phyloP scores from a whole-genome alignment of 768 basidiomycete species.

The Amanita rubescens region DNA sequence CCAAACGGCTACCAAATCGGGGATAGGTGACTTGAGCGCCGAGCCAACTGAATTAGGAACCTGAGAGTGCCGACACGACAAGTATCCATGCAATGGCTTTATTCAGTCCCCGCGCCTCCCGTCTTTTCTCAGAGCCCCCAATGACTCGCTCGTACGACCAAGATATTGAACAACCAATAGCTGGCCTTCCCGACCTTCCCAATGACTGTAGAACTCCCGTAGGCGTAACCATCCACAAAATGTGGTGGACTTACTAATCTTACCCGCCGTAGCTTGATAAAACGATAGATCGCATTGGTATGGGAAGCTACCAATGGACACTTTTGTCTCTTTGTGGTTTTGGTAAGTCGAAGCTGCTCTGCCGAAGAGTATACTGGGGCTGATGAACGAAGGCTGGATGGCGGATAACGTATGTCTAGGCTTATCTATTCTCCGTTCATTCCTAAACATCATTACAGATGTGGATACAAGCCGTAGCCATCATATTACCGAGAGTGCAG shows the following conservation, averaged over 20 bases:
- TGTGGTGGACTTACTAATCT: neutral
- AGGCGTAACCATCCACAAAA: conserved; percentile 10
- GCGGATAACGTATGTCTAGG: conserved; percentile 72
- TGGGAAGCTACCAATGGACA: conserved; percentile 87
- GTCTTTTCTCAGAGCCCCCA: conserved; percentile 36
- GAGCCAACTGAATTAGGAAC: neutral
- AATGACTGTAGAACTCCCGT: conserved; percentile 44
- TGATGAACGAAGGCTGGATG: conserved; percentile 63
- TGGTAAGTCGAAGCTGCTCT: conserved; percentile 42
- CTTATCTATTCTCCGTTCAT: conserved; percentile 4
- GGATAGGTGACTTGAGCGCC: neutral
- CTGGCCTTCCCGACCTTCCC: conserved; percentile 20
- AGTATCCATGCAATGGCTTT: conserved; percentile 30
- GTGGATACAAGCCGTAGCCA: conserved; percentile 90
- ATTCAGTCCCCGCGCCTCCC: conserved; percentile 39
- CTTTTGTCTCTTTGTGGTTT: conserved; percentile 81
- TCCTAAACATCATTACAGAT: conserved; percentile 46
- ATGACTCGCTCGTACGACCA: conserved; percentile 35
- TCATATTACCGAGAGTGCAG: conserved; percentile 95
- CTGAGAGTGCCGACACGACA: too few species aligned
- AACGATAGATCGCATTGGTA: conserved; percentile 86
- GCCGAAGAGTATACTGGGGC: neutral
- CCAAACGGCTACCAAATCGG: neutral
- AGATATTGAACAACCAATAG: conserved; percentile 26
- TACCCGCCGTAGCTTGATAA: conserved; percentile 46